Evolutionary conservation across 495 filamentous ascomycete species (phyloP), one percentile per base, ranked within the genome.

Genomic region (Podospora sp.): DNA sequence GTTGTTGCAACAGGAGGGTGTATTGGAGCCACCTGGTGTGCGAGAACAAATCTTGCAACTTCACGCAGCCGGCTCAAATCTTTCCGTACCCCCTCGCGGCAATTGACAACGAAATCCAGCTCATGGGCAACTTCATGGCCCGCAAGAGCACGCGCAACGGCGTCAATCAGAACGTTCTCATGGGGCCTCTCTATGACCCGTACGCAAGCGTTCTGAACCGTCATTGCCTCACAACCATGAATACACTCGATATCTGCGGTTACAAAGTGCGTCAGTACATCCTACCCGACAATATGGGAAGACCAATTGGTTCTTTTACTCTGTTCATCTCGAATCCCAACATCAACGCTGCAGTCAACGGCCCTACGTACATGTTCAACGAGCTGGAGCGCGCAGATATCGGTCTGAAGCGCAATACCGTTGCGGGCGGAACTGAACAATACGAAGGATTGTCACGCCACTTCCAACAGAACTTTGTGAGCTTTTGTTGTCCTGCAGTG

Each of bases 391-490:
- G 60, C 0, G 68, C 60, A 0, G 84, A 90, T 29, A 81, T 93
- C 36, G 83, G 84, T 1, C 76, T 95, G 24, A 79, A 81, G 71
- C 82, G 92, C 18, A 86, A 86, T 64, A 73, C 74, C 11, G 73
- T 73, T 12, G 66, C 70, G 6, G n/a, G 57, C 26, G 78, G 75
- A 18, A 66, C 71, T 73, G 63, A 68, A 71, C 71, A 18, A 62
- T 75, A 18, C 22, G 78, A 86, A 57, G 84, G 85, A 0, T 69
- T 89, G 8, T 91, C 88, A 0, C 77, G 82, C 0, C 91, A 94
- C 64, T 96, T 90, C 73, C 81, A 86, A 1, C 84, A 84, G 11
- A 96, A 94, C 75, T 91, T 85, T 76, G 90, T 92, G 78, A 77
- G 88, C 76, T 5, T 29, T 22, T 46, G 49, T 0, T 50, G 16